Evolutionary conservation across 768 basidiomycete genomes (phyloP).

Genomic region (Jaapia argillacea): DNA sequence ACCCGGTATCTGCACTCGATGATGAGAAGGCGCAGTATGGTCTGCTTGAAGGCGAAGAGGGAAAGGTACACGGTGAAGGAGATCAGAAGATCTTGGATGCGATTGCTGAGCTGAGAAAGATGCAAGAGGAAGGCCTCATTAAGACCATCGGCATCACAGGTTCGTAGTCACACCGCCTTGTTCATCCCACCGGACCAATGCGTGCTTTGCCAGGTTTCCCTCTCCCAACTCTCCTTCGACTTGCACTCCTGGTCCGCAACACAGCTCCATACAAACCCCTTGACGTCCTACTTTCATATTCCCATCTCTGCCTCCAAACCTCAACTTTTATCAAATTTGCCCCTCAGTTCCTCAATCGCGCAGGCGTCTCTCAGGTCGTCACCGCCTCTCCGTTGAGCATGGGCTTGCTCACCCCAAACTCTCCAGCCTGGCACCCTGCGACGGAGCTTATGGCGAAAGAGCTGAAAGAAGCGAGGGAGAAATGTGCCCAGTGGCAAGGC

Average conservation of each 20-base stretch:
- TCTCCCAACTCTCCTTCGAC: slow-evolving; percentile 73
- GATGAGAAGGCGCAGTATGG: slow-evolving; percentile 56
- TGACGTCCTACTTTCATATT: slow-evolving; percentile 75
- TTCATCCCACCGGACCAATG: background rate
- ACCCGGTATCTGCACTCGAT: slow-evolving; percentile 44
- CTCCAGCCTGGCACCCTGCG: slow-evolving; percentile 74
- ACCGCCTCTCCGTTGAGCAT: slow-evolving; percentile 81
- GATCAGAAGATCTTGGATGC: slow-evolving; percentile 68
- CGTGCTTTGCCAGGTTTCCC: slow-evolving; percentile 63
- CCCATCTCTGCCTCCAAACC: slow-evolving; percentile 73
- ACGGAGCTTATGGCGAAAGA: slow-evolving; percentile 37
- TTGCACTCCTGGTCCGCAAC: slow-evolving; percentile 64
- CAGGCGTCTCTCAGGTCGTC: slow-evolving; percentile 56
- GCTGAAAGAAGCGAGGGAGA: slow-evolving; percentile 24
- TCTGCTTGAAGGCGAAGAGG: slow-evolving; percentile 45
- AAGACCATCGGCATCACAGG: slow-evolving; percentile 75
- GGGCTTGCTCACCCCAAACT: slow-evolving; percentile 55
- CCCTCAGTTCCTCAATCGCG: slow-evolving; percentile 47
- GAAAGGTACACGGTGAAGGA: slow-evolving; percentile 49
- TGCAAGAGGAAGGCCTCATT: slow-evolving; percentile 67
- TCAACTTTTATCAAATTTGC: slow-evolving; percentile 45
- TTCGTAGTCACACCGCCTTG: slow-evolving; percentile 17
- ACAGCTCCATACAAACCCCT: slow-evolving; percentile 59
- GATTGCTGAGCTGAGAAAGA: slow-evolving; percentile 48
- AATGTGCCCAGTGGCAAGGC: slow-evolving; percentile 25